Evolutionary conservation across 805 yeast species (phyloP).

Genomic region (Yamadazyma akitaensis): DNA sequence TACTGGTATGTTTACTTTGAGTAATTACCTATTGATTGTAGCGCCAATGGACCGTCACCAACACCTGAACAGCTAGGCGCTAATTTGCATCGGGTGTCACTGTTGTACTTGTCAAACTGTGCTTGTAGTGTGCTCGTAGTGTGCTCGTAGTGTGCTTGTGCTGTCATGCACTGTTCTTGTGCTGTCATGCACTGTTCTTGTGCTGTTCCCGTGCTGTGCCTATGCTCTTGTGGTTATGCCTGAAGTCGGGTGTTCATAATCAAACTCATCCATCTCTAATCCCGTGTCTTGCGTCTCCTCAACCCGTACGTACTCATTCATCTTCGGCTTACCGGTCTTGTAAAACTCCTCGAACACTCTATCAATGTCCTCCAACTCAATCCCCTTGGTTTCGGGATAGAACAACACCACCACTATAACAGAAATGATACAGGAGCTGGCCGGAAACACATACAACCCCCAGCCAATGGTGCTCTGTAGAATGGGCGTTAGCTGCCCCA

Average conservation of each 20-base stretch:
- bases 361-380: conserved; percentile 43
- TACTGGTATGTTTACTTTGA: too few relatives aligned
- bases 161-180: too few relatives aligned
- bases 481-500: conserved; percentile 44
- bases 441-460: conserved; percentile 42
- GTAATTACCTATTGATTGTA: too few relatives aligned
- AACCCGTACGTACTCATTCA: conserved; percentile 15
- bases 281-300: conserved; percentile 11
- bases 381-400: conserved; percentile 45
- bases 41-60: too few relatives aligned
- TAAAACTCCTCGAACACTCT: conserved; percentile 34
- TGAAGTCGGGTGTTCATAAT: too few relatives aligned
- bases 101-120: too few relatives aligned
- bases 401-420: conserved; percentile 31
- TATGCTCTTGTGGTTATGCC: too few relatives aligned
- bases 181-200: too few relatives aligned
- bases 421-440: conserved; percentile 33
- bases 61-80: too few relatives aligned
- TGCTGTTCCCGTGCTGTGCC: conserved; percentile 1
- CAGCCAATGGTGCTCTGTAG: conserved; percentile 38
- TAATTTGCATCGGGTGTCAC: too few relatives aligned
- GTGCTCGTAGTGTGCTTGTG: too few relatives aligned
- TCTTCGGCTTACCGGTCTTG: conserved; percentile 16
- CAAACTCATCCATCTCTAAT: conserved; percentile 24
- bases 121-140: too few relatives aligned